These are phyloP conservation scores for Colletotrichum camelliae DNA, from an alignment of 2,329 filamentous ascomycete genomes.

Conservation along the genomic window DNA sequence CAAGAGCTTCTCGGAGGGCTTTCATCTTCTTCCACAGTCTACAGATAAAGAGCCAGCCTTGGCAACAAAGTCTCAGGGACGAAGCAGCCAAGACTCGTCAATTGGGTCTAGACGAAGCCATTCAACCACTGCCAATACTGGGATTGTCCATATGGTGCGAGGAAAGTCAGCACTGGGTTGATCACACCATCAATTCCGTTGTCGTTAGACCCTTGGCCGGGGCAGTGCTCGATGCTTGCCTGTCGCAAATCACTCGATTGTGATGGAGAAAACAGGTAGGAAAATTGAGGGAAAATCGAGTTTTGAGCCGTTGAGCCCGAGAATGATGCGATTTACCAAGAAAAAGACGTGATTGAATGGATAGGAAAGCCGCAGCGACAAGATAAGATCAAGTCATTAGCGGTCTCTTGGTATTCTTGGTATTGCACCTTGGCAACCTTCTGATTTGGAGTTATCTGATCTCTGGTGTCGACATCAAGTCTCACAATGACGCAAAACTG, in stretches of 20 bases:
- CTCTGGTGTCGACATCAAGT: not conserved
- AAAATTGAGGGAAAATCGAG: not conserved
- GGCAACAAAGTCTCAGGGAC: not conserved
- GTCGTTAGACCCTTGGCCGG: not conserved
- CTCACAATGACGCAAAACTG: not conserved
- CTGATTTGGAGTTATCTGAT: not conserved
- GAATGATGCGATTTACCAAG: conserved; percentile 15
- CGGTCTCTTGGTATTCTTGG: conserved; percentile 16
- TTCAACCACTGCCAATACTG: not conserved
- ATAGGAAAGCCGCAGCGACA: not conserved
- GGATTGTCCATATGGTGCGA: not conserved
- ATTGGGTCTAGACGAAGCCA: not conserved
- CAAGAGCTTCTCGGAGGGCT: not conserved
- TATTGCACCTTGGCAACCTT: conserved; percentile 8
- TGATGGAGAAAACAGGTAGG: no score
- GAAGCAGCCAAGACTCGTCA: not conserved
- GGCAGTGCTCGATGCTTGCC: not conserved
- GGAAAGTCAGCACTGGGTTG: not conserved
- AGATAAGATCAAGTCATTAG: not conserved
- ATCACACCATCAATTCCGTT: not conserved
- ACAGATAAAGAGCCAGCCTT: not conserved
- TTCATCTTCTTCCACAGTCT: not conserved
- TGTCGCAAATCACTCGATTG: not conserved
- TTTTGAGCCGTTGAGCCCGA: not conserved
- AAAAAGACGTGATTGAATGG: conserved; percentile 4